Base-by-base conservation (phyloP, 805 yeast species). In the Citeromyces nyonsensis region DNA sequence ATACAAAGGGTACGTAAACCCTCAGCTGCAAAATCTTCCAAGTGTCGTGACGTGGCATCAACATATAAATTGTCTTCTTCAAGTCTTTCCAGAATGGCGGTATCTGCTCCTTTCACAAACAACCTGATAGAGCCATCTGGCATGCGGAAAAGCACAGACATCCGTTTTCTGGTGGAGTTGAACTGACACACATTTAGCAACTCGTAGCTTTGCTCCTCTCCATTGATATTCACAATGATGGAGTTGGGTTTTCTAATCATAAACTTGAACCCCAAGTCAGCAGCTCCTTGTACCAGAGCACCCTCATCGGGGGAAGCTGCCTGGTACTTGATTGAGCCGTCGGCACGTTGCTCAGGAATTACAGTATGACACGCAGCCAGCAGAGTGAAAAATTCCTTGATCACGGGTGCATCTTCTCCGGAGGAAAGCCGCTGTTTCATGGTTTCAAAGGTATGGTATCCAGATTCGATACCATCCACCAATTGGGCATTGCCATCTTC, bases 231-330 rank as follows among this genome's bases (percentile, higher is more conserved):
- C 27, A 93, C 65, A 0, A 82, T 69, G 24, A 93, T 78, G 14
- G 80, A 66, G 36, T 74, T 73, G 4, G 99, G 99, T 31, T 74
- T 74, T 57, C 99, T 78, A 30, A 84, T 73, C 6, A 70, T 67
- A 50, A 91, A 93, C 39, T 67, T 73, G 49, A 79, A 91, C 1
- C 96, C 97, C 30, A 88, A 58, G 45, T 62, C 63, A 1, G 96
- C 91, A 11, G 95, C 97, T 36, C 99, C 99, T 44, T 86, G 85
- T 2, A 91, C 99, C 38, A 91, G 63, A 0, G 99, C 99, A 33
- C 98, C 98, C 60, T 93, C 98, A 58, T 91, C 99, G 0, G 98
- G 98, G 1, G 97, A 86, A 0, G 98, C 95, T 1, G 99, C 98
- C 56, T 91, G 99, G 51, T 93, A 91, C 51, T 83, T 86, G 40